phyloP scores from a whole-genome alignment of 2,329 filamentous ascomycete genomes.

The Fusarium lyarnte region DNA sequence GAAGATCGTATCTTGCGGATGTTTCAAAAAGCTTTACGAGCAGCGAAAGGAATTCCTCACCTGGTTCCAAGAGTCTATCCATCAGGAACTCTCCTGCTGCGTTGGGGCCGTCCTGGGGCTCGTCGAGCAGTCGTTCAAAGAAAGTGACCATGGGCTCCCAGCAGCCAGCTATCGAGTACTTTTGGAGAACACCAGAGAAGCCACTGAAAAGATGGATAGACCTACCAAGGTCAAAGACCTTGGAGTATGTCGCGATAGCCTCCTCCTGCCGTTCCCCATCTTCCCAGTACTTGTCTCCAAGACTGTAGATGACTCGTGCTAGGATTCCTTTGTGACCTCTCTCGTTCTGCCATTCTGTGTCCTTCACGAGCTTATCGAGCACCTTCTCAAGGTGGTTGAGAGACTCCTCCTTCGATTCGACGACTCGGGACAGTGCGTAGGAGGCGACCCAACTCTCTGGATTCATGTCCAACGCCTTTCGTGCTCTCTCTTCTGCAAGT shows the following conservation, averaged over 20 bases:
- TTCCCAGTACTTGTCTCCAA: not conserved
- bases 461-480: not conserved
- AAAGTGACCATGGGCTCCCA: not conserved
- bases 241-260: not conserved
- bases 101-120: not conserved
- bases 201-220: not conserved
- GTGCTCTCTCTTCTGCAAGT: not conserved
- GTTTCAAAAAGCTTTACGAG: not conserved
- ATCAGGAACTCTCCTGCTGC: not conserved
- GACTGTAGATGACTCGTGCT: not conserved
- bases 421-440: not conserved
- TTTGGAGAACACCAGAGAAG: not conserved
- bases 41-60: rapidly evolving
- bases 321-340: not conserved
- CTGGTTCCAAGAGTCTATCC: not conserved
- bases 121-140: not conserved
- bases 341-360: not conserved
- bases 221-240: not conserved
- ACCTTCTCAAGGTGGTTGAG: not conserved
- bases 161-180: not conserved
- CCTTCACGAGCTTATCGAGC: not conserved
- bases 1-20: not conserved
- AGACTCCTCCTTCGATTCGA: not conserved
- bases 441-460: not conserved
- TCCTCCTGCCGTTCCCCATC: not conserved